Percentiles rank a stretch among this genome's conserved stretches.
Evolutionary conservation across 495 filamentous ascomycete species (phyloP).

Genomic region (Podospora australis): DNA sequence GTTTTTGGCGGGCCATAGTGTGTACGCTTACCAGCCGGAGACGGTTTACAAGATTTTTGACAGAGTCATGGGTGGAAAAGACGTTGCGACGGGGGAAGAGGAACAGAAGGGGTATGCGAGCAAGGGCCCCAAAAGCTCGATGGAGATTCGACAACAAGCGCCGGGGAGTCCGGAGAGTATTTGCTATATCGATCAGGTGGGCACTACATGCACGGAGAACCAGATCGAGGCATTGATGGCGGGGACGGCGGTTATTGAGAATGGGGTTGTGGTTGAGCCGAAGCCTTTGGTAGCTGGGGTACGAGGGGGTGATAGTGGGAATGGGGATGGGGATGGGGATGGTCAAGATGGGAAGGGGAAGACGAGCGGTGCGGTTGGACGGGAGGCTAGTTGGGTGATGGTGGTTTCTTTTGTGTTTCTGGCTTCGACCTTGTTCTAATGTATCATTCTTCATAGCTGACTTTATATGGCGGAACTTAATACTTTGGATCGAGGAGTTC

Average conservation of each 20-base stretch:
- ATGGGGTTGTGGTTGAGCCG: background rate
- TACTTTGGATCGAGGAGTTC: background rate
- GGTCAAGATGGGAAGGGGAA: background rate
- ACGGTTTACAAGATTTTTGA: background rate
- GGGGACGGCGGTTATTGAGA: background rate
- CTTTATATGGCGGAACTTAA: background rate
- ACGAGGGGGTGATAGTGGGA: background rate
- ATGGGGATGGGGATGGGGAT: background rate
- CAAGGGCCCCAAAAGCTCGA: background rate
- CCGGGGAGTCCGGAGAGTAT: background rate
- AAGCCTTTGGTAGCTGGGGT: background rate
- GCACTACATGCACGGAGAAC: background rate
- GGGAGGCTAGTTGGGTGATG: background rate
- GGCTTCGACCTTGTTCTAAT: background rate
- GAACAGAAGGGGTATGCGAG: background rate
- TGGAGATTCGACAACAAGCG: background rate
- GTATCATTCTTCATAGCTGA: background rate
- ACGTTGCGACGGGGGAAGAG: background rate
- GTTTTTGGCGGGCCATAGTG: conserved; percentile 55
- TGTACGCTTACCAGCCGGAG: conserved; percentile 36
- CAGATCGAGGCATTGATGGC: background rate
- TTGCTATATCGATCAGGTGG: background rate
- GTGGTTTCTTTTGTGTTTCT: background rate
- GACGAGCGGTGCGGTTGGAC: background rate
- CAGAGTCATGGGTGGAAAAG: background rate